phyloP scores from a whole-genome alignment of 768 basidiomycete genomes.

The Phaffia australis region DNA sequence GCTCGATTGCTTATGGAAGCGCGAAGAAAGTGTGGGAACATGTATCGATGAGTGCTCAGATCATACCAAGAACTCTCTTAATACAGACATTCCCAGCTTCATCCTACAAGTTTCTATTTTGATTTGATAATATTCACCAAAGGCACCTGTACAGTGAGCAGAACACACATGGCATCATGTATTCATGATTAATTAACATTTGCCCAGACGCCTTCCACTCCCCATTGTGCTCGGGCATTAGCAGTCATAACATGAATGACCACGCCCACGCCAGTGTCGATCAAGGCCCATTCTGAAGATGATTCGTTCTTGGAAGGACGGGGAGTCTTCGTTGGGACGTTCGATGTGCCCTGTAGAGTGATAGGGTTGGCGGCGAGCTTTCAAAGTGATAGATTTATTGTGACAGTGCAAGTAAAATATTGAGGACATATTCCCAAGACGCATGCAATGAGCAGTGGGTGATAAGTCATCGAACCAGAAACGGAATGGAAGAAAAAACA shows the following conservation, averaged over 20 bases:
- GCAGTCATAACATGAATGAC: slow-evolving; percentile 22
- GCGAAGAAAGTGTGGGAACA: no score
- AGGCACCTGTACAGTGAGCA: no score
- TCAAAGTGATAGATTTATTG: neutral
- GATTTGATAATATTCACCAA: no score
- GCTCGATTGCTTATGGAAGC: no score
- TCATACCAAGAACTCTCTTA: no score
- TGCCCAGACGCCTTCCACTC: neutral
- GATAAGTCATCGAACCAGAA: no score
- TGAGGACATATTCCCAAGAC: no score
- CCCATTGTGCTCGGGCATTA: neutral
- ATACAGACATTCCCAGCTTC: no score
- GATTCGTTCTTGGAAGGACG: slow-evolving; percentile 4
- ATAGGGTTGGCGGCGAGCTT: slow-evolving; percentile 19
- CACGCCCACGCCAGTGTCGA: slow-evolving; percentile 16
- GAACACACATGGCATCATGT: no score
- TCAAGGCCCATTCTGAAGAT: slow-evolving; percentile 11
- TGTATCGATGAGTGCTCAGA: no score
- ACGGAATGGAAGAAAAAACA: neutral
- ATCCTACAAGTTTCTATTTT: no score
- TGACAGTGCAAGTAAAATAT: neutral
- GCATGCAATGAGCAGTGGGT: no score
- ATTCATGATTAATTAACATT: neutral
- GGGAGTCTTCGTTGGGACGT: neutral
- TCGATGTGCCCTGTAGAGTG: slow-evolving; percentile 8